phyloP scores from a whole-genome alignment of 2,329 filamentous ascomycete species.

The Colletotrichum tofieldiae region DNA sequence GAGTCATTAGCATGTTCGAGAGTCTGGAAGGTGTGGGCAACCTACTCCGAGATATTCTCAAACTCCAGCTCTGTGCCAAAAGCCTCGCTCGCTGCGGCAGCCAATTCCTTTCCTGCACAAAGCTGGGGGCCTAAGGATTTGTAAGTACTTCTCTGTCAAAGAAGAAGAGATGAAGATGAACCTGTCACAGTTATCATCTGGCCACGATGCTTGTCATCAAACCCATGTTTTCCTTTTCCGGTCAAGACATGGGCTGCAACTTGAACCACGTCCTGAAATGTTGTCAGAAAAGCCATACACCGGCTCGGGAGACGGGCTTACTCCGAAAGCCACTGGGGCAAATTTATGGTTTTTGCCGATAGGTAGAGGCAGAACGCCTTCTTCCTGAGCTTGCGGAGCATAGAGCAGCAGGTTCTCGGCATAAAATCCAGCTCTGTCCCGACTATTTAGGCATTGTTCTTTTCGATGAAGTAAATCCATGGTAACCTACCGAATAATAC shows the following conservation, averaged over 20 bases:
- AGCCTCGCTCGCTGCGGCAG: slow-evolving; percentile 60
- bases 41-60: slow-evolving; percentile 63
- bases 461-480: no score
- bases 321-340: slow-evolving; percentile 64
- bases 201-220: slow-evolving; percentile 65
- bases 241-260: slow-evolving; percentile 64
- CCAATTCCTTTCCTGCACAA: slow-evolving; percentile 62
- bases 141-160: no score
- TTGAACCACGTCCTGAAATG: slow-evolving; percentile 53
- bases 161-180: no score
- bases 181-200: slow-evolving; percentile 68
- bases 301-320: slow-evolving; percentile 45
- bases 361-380: slow-evolving; percentile 62
- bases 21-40: no score
- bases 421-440: slow-evolving; percentile 67
- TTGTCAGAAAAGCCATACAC: slow-evolving; percentile 47
- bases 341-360: slow-evolving; percentile 65
- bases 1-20: no score
- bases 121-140: slow-evolving; percentile 60
- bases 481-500: slow-evolving; percentile 62
- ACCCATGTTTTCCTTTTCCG: slow-evolving; percentile 64
- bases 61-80: slow-evolving; percentile 61
- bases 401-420: slow-evolving; percentile 67
- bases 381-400: slow-evolving; percentile 60
- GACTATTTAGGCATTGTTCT: no score